phyloP scores from a whole-genome alignment of 192 early-diverging fungal genomes.

The Chytriomyces confervae region DNA sequence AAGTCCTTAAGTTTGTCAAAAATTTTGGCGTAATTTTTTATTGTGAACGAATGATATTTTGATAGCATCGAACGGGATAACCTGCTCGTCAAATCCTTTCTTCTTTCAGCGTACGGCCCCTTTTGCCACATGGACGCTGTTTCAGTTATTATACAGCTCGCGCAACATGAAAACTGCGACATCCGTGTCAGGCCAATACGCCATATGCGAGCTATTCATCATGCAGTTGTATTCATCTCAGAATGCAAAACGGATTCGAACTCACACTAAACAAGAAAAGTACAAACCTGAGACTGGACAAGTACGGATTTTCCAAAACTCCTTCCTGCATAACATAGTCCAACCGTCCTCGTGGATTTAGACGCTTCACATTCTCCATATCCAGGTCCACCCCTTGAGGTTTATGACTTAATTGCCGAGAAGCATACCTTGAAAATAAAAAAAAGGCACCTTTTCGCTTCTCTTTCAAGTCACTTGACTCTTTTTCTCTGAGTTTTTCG shows the following conservation, averaged over 20 bases:
- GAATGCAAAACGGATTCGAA: background rate
- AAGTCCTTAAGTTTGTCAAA: background rate
- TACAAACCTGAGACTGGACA: slow-evolving; percentile 58
- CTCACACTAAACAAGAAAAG: background rate
- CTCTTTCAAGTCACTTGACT: background rate
- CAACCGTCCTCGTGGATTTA: slow-evolving; percentile 65
- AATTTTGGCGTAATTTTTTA: background rate
- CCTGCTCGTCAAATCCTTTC: too few relatives aligned
- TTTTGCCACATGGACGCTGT: too few relatives aligned
- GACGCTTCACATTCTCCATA: slow-evolving; percentile 38
- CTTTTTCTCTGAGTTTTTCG: background rate
- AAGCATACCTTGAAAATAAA: background rate
- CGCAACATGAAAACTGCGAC: slow-evolving; percentile 65
- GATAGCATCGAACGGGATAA: too few relatives aligned
- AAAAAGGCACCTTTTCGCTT: background rate
- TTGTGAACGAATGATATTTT: background rate
- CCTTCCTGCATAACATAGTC: slow-evolving; percentile 73
- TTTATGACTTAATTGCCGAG: background rate
- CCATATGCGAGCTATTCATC: slow-evolving; percentile 57
- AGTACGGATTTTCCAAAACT: slow-evolving; percentile 72
- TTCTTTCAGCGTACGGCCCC: too few relatives aligned
- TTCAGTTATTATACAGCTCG: slow-evolving; percentile 52
- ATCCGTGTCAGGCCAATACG: slow-evolving; percentile 72
- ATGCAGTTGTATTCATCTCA: background rate
- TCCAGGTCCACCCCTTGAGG: background rate